Percentiles rank a stretch among this genome's conserved stretches.
Conservation (phyloP, 495 filamentous ascomycete genomes). For the Aspergillus affinis region DNA sequence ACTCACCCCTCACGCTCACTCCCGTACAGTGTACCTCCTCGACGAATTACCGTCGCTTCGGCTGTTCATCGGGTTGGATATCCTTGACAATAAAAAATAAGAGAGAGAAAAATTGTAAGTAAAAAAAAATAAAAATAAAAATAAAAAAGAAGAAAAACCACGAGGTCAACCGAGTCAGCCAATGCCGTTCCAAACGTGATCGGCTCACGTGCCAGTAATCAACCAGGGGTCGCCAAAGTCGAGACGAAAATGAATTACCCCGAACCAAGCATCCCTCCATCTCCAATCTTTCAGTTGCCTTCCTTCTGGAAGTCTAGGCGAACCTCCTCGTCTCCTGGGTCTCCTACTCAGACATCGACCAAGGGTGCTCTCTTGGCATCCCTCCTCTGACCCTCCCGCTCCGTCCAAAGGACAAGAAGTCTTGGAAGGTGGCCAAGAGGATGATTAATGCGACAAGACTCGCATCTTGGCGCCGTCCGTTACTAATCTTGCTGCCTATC, state of each 20-base stretch:
- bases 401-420: constrained; percentile 3
- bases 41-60: background rate
- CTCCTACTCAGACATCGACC: background rate
- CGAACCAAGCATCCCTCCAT: background rate
- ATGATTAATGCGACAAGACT: constrained; percentile 1
- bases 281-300: background rate
- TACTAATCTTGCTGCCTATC: constrained; percentile 8
- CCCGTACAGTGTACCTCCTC: too few relatives aligned
- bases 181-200: background rate
- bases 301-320: background rate
- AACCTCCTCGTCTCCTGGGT: too few relatives aligned
- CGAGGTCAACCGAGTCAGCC: too few relatives aligned
- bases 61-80: background rate
- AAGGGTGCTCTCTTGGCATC: constrained; percentile 12
- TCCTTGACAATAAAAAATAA: background rate
- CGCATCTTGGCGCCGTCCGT: constrained; percentile 1
- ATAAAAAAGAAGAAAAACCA: too few relatives aligned
- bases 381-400: constrained; percentile 10
- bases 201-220: too few relatives aligned
- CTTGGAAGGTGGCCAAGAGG: constrained; percentile 11
- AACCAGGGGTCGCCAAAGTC: too few relatives aligned
- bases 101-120: too few relatives aligned
- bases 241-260: too few relatives aligned
- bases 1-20: too few relatives aligned
- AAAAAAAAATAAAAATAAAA: too few relatives aligned